phyloP scores from a whole-genome alignment of 495 filamentous ascomycete species.

The Cairneyella variabilis region DNA sequence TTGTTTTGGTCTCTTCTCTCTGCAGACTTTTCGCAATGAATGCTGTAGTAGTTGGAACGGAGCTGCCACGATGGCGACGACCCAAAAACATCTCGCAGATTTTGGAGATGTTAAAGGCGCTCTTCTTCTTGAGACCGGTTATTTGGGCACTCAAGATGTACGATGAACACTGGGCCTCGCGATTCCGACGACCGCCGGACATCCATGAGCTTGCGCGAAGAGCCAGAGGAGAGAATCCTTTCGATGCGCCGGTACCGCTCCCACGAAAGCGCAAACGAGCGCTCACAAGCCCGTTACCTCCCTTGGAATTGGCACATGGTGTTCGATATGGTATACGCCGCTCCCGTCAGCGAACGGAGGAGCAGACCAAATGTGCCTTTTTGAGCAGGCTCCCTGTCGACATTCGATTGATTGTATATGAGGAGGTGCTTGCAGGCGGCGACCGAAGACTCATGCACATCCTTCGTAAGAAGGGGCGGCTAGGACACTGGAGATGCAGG shows the following conservation, averaged over 20 bases:
- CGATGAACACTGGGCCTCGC: constrained; percentile 13
- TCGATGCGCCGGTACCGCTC: constrained; percentile 12
- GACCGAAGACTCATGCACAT: constrained; percentile 15
- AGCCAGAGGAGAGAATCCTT: constrained; percentile 5
- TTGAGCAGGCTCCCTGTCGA: constrained; percentile 12
- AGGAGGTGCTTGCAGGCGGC: constrained; percentile 12
- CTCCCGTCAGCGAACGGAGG: constrained; percentile 13
- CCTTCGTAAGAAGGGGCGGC: constrained; percentile 13
- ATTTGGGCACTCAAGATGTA: constrained; percentile 18
- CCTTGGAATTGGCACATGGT: background rate
- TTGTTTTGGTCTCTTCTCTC: background rate
- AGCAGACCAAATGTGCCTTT: constrained; percentile 8
- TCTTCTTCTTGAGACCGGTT: constrained; percentile 7
- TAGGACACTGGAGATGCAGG: constrained; percentile 22
- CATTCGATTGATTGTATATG: constrained; percentile 15
- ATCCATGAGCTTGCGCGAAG: constrained; percentile 9
- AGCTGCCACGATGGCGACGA: background rate
- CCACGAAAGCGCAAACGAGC: constrained; percentile 16
- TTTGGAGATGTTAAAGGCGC: background rate
- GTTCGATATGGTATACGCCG: constrained; percentile 16
- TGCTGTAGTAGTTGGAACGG: background rate
- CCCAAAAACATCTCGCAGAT: background rate
- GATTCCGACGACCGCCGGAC: constrained; percentile 7
- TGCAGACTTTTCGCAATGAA: background rate
- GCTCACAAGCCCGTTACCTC: constrained; percentile 15